Percentiles rank a stretch among this genome's conserved stretches.
Conservation (phyloP, 2,329 filamentous ascomycete species). For the Fusarium brachygibbosum region DNA sequence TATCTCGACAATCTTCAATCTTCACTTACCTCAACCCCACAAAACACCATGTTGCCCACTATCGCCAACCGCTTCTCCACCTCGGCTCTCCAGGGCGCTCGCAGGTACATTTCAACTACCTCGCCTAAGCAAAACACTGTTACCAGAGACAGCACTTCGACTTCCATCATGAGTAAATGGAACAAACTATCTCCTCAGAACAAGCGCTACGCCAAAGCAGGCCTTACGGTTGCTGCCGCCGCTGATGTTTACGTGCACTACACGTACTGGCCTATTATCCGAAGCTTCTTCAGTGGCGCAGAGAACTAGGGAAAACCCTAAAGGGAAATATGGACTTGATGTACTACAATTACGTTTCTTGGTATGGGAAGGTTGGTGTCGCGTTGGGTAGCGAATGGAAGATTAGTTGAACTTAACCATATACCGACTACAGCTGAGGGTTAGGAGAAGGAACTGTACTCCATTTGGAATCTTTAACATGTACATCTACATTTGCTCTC, state of each 20-base stretch:
- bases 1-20: neutral
- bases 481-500: neutral
- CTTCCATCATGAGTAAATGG: slow-evolving; percentile 37
- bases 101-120: slow-evolving; percentile 46
- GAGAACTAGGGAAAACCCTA: neutral
- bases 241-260: slow-evolving; percentile 49
- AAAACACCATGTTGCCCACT: slow-evolving; percentile 40
- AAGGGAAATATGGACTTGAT: neutral
- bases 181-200: slow-evolving; percentile 48
- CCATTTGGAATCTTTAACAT: neutral
- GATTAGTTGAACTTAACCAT: neutral
- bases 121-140: slow-evolving; percentile 24
- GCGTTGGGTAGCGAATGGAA: neutral
- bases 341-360: neutral
- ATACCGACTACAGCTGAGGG: neutral
- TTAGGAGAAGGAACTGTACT: neutral
- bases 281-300: slow-evolving; percentile 23
- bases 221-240: slow-evolving; percentile 33
- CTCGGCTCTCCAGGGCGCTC: slow-evolving; percentile 23
- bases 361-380: neutral
- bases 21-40: neutral
- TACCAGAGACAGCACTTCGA: neutral
- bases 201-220: slow-evolving; percentile 46
- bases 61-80: slow-evolving; percentile 39
- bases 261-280: slow-evolving; percentile 47